phyloP scores from a whole-genome alignment of 1,284 basidiomycete genomes.

The Filobasidium uniguttulatum region DNA sequence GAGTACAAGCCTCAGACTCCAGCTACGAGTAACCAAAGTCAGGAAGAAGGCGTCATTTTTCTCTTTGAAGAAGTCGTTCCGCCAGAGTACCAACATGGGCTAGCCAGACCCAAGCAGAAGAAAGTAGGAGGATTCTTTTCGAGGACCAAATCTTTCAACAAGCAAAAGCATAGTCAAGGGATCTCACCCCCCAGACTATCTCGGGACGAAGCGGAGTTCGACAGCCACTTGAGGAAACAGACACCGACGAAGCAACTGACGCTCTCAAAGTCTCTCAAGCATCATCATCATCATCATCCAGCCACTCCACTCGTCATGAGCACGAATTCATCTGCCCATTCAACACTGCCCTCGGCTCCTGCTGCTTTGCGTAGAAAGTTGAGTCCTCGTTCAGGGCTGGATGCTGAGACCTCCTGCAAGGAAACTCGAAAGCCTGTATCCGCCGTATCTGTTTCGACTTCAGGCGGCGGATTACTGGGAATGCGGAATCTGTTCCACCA shows the following conservation, averaged over 20 bases:
- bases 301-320: too few species aligned
- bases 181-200: constrained; percentile 4
- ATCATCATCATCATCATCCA: too few species aligned
- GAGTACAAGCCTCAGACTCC: constrained; percentile 49
- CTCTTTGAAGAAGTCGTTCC: constrained; percentile 81
- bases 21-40: constrained; percentile 17
- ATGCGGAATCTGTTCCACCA: too few species aligned
- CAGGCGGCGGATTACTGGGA: too few species aligned
- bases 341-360: too few species aligned
- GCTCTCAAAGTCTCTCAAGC: constrained; percentile 33
- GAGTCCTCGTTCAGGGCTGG: too few species aligned
- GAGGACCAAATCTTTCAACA: constrained; percentile 26
- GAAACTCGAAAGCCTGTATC: too few species aligned
- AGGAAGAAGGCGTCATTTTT: constrained; percentile 45
- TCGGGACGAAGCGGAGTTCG: constrained; percentile 52
- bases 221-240: constrained; percentile 45
- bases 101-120: constrained; percentile 42
- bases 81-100: constrained; percentile 62
- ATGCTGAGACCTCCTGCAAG: too few species aligned
- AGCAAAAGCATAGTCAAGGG: neutral
- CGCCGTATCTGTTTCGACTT: too few species aligned
- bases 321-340: too few species aligned
- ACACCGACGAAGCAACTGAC: constrained; percentile 48
- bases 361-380: too few species aligned
- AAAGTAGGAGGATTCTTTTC: constrained; percentile 35